A percentile compares a stretch with the other conserved stretches of the same genome.
These are phyloP conservation scores for Plasmopara muralis DNA, from an alignment of 352 stramenopile species.

Conservation along the genomic window DNA sequence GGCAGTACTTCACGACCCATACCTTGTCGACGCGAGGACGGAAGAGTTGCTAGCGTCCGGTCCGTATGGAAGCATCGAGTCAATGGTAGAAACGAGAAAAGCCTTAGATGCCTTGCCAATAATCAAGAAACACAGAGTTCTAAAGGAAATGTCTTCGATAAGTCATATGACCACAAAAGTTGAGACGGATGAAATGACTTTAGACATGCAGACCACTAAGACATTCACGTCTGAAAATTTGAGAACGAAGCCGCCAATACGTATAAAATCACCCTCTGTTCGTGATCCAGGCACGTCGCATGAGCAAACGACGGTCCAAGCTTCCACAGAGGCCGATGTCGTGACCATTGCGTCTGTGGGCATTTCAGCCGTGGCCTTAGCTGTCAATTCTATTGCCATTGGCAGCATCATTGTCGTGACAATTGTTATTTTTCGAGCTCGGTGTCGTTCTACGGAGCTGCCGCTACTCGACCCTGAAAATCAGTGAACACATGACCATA, in stretches of 20 bases:
- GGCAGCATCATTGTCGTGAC: conserved; percentile 14
- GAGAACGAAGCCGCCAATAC: background rate
- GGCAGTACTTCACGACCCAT: background rate
- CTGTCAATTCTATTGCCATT: conserved; percentile 16
- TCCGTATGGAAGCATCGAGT: too few relatives aligned
- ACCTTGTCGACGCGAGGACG: too few relatives aligned
- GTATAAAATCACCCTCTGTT: background rate
- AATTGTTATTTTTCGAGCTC: conserved; percentile 10
- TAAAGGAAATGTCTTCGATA: too few relatives aligned
- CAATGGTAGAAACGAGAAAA: too few relatives aligned
- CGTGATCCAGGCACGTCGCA: background rate
- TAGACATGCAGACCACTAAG: too few relatives aligned
- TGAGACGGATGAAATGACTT: too few relatives aligned
- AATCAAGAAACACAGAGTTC: too few relatives aligned
- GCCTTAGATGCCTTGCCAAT: too few relatives aligned
- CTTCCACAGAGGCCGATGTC: conserved; percentile 7
- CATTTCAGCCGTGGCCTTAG: conserved; percentile 16
- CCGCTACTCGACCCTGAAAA: conserved; percentile 1
- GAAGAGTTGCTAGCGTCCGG: too few relatives aligned
- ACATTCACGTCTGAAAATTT: too few relatives aligned
- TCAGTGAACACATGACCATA: conserved; percentile 8
- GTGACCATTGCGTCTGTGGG: conserved; percentile 8
- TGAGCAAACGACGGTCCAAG: conserved; percentile 6
- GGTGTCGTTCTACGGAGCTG: conserved; percentile 1
- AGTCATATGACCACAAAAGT: too few relatives aligned